A percentile compares a stretch with the other conserved stretches of the same genome.
Evolutionary conservation across 2,329 filamentous ascomycete species (phyloP).

Genomic region (Anisogramma anomala): DNA sequence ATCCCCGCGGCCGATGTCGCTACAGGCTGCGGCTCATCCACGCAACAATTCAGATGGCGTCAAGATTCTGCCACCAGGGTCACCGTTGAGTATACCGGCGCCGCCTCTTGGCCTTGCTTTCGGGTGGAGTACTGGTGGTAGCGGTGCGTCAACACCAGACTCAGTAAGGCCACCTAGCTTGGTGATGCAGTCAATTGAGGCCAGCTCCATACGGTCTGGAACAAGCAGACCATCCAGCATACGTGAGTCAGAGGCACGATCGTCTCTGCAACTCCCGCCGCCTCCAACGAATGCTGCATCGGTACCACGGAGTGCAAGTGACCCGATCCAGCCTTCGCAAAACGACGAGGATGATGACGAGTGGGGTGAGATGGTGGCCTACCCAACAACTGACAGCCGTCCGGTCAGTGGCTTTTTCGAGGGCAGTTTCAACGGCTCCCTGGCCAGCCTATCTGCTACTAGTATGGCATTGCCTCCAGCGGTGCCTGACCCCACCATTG

Average conservation of each 20-base stretch:
- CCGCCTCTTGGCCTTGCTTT: slow-evolving; percentile 10
- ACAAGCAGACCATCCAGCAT: neutral
- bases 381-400: slow-evolving; percentile 20
- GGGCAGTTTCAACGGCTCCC: neutral
- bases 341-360: slow-evolving; percentile 40
- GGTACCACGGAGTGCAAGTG: neutral
- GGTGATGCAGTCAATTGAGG: slow-evolving; percentile 8
- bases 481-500: neutral
- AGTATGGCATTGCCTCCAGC: neutral
- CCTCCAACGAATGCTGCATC: neutral
- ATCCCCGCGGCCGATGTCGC: slow-evolving; percentile 9
- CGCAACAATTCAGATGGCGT: slow-evolving; percentile 3
- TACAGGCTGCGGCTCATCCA: slow-evolving; percentile 6
- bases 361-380: slow-evolving; percentile 50
- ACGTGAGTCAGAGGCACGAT: slow-evolving; percentile 5
- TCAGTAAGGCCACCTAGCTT: slow-evolving; percentile 10
- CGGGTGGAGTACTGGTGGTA: slow-evolving; percentile 10
- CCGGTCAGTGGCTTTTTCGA: slow-evolving; percentile 7
- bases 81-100: slow-evolving; percentile 11
- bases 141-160: slow-evolving; percentile 8
- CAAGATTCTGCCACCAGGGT: slow-evolving; percentile 8
- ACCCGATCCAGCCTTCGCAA: neutral
- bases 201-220: neutral
- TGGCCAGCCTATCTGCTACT: neutral
- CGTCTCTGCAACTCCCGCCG: slow-evolving; percentile 2